Base-by-base conservation (phyloP, 1,284 basidiomycete species). In the Cryptococcus depauperatus region DNA sequence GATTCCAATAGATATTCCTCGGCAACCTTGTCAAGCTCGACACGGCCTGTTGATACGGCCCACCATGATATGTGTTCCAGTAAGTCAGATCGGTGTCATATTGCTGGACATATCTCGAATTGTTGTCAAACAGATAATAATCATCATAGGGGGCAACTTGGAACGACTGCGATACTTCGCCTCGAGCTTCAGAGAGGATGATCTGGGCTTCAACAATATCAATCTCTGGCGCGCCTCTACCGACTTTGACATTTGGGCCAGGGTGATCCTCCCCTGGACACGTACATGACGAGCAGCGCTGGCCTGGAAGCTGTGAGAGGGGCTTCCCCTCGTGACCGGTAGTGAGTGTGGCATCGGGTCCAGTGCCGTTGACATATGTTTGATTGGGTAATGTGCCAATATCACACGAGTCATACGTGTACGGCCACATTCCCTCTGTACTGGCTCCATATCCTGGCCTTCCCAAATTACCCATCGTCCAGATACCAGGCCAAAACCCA, bases 11-110 rank as follows among this genome's bases (percentile, higher is more conserved):
- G 35, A 72, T 62, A 25, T 75, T 77, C 39, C 73, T 71, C 54
- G 86, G 86, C 40, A 77, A 39, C 21, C 40, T 49, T 71, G 42
- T 71, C 52, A 50, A 71, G 74, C 55, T 77, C 2, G 83, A 85
- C 18, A 82, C 62, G 22, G 84, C 83, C 69, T 92, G 84, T 68
- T 93, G 89, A 63, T 76, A 86, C 14, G 72, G 62, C 28, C 82
- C 83, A 19, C 88, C 89, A 42, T 75, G 77, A 69, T 90, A 92
- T 3, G 70, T 48, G 69, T 91, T 91, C 57, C 75, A 77, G 49
- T 83, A 71, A 1, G 77, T 76, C n/a, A 81, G 76, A 25, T 71
- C 42, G 2, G 52, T 42, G 41, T 71, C 58, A 52, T 60, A 62
- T 5, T 43, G 47, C 4, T 50, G 73, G 3, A 77, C 66, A n/a